Evolutionary conservation across 2,329 filamentous ascomycete genomes (phyloP).

Genomic region (Chaetomiaceae sp.): DNA sequence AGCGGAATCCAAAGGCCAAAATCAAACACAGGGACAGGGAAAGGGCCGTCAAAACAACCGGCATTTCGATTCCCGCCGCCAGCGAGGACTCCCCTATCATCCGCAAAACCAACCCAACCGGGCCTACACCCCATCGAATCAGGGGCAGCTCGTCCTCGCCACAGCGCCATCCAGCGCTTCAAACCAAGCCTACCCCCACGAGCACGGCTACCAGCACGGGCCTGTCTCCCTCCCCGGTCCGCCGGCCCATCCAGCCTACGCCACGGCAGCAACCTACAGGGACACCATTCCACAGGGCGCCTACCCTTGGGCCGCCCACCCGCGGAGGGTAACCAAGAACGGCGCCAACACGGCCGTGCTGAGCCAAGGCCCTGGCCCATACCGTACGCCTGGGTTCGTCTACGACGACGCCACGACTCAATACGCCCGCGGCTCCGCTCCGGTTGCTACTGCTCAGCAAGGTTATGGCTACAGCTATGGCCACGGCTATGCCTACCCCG

Average conservation of each 20-base stretch:
- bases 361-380: conserved; percentile 13
- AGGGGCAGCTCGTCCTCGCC: background rate
- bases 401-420: background rate
- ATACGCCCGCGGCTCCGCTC: too few relatives aligned
- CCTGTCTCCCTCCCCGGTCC: background rate
- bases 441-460: too few relatives aligned
- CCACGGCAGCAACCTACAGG: conserved; percentile 7
- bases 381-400: conserved; percentile 2
- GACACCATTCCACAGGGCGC: conserved; percentile 15
- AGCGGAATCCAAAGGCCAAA: background rate
- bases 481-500: too few relatives aligned
- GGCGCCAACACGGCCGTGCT: background rate
- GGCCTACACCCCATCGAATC: background rate
- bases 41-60: background rate
- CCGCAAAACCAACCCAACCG: background rate
- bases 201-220: background rate
- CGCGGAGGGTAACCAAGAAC: background rate
- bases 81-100: background rate
- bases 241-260: conserved; percentile 11
- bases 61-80: background rate
- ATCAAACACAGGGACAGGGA: background rate
- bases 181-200: background rate
- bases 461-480: background rate
- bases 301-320: conserved; percentile 2
- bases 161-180: background rate